Base-by-base conservation (phyloP, 2,329 filamentous ascomycete species). In the Stenocarpella maydis region DNA sequence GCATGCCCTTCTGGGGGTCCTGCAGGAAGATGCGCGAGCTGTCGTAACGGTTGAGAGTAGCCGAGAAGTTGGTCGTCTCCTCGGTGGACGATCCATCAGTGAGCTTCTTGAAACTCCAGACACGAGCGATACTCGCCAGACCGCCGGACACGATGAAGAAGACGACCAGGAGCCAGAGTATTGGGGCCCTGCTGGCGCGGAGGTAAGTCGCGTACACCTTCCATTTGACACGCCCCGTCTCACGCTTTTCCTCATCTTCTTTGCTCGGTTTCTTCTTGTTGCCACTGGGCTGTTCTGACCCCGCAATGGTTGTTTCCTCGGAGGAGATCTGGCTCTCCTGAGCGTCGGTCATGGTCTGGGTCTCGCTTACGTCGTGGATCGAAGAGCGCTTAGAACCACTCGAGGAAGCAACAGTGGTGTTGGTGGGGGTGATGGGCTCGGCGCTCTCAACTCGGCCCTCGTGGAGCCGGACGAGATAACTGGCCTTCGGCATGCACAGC, bases 101-200 rank as follows among this genome's bases (percentile, higher is more conserved):
- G 8, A 80, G 74, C 45, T 79, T 76, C 67, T 80, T 80, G 53
- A 80, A 72, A 54, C 77, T 77, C 77, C 78, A 80, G 0, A 77
- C 77, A 17, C 76, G 72, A 10, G 73, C 74, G 4, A 80, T 74
- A 1, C 70, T 69, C 8, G 77, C 49, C 17, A 74, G 65, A 21
- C 77, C 77, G 10, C 69, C 63, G 1, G 52, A 21, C 0, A 71
- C 54, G 8, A 79, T 64, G 21, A 78, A 61, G 4, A 78, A 67
- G 1, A 73, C 54, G 21, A 75, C 74, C 3, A 74, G 19, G 1
- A 74, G 21, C 78, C 78, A 80, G 6, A 75, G 72, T 1, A 75
- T 10, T 1, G 70, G 43, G 2, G 77, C 77, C 10, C 74, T 76
- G 63, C 78, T 76, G 24, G 78, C 75, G 28, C 74, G 71, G 63